Evolutionary conservation across 202 grass and related monocot genomes (phyloP).

Genomic region (Brachypodium distachyon): DNA sequence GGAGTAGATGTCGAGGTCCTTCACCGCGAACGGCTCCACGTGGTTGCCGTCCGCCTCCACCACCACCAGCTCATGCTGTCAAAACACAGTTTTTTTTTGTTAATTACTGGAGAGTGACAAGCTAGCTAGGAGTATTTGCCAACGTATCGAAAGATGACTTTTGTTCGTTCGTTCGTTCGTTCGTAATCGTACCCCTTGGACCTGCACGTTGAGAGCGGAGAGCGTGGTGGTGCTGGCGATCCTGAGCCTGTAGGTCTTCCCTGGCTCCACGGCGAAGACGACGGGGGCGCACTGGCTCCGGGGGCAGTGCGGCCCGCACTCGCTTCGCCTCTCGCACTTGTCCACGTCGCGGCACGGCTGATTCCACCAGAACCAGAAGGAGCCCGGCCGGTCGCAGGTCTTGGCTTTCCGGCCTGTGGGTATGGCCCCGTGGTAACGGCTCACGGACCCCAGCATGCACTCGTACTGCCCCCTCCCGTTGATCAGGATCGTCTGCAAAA

Average conservation of each 20-base stretch:
- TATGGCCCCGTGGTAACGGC: not conserved
- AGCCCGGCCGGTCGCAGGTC: too few species aligned
- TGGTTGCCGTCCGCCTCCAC: conserved; percentile 73
- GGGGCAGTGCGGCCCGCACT: conserved; percentile 21
- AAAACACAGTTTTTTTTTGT: not conserved
- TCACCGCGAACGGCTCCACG: conserved; percentile 38
- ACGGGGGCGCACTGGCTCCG: conserved; percentile 29
- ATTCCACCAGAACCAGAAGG: too few species aligned
- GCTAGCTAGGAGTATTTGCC: too few species aligned
- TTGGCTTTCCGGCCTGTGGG: not conserved
- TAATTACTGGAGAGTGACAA: not conserved
- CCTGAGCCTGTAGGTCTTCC: conserved; percentile 55
- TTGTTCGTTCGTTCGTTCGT: too few species aligned
- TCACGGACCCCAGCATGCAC: conserved; percentile 25
- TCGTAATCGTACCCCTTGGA: conserved; percentile 46
- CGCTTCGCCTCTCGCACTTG: not conserved
- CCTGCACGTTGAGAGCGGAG: conserved; percentile 49
- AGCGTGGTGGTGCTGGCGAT: conserved; percentile 74
- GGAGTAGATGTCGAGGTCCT: conserved; percentile 68
- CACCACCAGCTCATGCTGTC: conserved; percentile 45
- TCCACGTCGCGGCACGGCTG: conserved; percentile 4
- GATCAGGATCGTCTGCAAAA: conserved; percentile 35
- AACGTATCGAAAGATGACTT: too few species aligned
- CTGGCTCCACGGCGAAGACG: conserved; percentile 26
- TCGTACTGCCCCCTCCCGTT: conserved; percentile 45